Base-by-base conservation (phyloP, 2,329 filamentous ascomycete genomes). In the Cladosporium austrohemisphaericum region DNA sequence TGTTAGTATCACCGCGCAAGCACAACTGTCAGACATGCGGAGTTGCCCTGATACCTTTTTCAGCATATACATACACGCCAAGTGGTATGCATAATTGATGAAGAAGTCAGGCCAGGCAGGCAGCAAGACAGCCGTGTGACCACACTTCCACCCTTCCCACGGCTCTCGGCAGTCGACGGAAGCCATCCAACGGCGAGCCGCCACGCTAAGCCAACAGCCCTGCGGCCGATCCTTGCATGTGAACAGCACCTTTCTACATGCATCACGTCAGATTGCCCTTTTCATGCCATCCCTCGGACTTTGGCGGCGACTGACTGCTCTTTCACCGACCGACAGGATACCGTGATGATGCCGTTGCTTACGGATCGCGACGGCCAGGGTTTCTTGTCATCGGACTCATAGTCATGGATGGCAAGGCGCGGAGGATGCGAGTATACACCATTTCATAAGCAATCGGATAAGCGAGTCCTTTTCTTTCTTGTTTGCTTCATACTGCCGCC, bases 231-330 rank as follows among this genome's bases (percentile, higher is more conserved):
- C 44, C 33, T 38, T 37, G 33, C 44, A 31, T 47, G 16, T 47
- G 44, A 47, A 36, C 25, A 16, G 20, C 22, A 32, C 19, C 23
- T 32, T 22, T n/a, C 7, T 35, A 16, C 23, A 23, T 26, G 37
- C 29, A 49, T 49, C 28, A 49, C 36, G 38, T 49, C 36, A 49
- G 46, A 41, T 16, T 49, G 43, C 33, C 43, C 16, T 46, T 26
- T 36, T 16, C 43, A 22, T 20, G n/a, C 31, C 37, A 20, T 29
- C 14, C 22, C 28, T 41, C 29, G 22, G 36, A 40, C 20, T 41
- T 48, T 47, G 43, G 23, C 35, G 31, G 26, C 16, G 16, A 31
- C 37, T 23, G 26, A 22, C 10, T 36, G 28, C 23, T n/a, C 43
- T 26, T 25, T 13, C 9, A 16, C 28, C 26, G 28, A 33, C 28